Conservation (phyloP, 768 basidiomycete species). For the Hydnum rufescens region DNA sequence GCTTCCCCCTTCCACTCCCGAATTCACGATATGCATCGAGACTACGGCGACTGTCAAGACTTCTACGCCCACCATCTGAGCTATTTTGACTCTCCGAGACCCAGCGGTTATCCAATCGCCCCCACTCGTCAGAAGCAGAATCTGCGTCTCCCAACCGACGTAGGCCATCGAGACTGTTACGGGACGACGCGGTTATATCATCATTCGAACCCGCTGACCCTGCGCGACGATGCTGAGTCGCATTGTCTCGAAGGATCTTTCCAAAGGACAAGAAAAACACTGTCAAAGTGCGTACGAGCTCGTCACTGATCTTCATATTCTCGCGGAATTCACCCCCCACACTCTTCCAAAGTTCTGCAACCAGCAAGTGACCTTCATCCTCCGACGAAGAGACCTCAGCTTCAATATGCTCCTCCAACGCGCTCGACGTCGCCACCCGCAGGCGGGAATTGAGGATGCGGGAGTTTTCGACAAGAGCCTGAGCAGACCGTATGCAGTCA, state of each 20-base stretch:
- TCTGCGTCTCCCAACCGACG: background rate
- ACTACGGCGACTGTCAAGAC: background rate
- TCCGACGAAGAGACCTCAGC: slow-evolving; percentile 34
- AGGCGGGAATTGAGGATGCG: slow-evolving; percentile 46
- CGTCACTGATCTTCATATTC: slow-evolving; percentile 50
- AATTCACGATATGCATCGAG: background rate
- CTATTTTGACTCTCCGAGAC: background rate
- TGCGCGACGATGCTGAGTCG: slow-evolving; percentile 3
- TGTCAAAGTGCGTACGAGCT: slow-evolving; percentile 56
- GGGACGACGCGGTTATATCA: background rate
- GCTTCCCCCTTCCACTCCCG: background rate
- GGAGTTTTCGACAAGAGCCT: slow-evolving; percentile 41
- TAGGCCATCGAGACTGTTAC: background rate
- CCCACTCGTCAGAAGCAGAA: background rate
- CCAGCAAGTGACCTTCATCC: slow-evolving; percentile 18
- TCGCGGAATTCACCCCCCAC: slow-evolving; percentile 59
- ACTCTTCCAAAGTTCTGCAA: slow-evolving; percentile 42
- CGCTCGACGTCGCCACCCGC: slow-evolving; percentile 31
- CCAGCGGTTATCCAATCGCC: background rate
- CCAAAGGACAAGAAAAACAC: slow-evolving; percentile 60
- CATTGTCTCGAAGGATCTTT: slow-evolving; percentile 40
- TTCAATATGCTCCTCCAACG: slow-evolving; percentile 56
- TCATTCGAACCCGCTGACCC: background rate
- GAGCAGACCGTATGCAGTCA: slow-evolving; percentile 42
- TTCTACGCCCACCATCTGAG: background rate